These are phyloP conservation scores for Paraphaeosphaeria sporulosa DNA, from an alignment of 2,329 filamentous ascomycete genomes.

Conservation along the genomic window DNA sequence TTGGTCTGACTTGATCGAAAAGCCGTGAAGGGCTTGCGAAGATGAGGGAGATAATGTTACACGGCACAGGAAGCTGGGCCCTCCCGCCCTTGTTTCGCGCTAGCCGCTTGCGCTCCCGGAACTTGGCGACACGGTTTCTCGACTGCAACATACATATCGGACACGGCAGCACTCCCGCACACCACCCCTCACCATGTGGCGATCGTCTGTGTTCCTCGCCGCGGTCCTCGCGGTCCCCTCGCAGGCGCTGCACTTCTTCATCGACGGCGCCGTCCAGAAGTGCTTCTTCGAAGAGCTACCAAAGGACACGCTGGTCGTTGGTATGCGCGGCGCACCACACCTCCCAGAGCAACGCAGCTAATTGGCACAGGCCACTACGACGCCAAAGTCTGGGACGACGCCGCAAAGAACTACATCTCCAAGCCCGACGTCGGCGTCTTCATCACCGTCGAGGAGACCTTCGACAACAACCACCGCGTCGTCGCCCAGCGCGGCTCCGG, in stretches of 20 bases:
- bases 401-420: constrained; percentile 71
- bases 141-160: constrained; percentile 33
- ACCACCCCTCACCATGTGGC: constrained; percentile 41
- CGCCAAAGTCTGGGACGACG: constrained; percentile 82
- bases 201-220: constrained; percentile 67
- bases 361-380: constrained; percentile 73
- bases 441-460: constrained; percentile 95
- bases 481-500: constrained; percentile 82
- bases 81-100: constrained; percentile 25
- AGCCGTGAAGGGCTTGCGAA: too few species aligned
- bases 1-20: too few species aligned
- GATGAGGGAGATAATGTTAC: too few species aligned
- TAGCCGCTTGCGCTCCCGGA: constrained; percentile 29
- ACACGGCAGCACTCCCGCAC: constrained; percentile 31
- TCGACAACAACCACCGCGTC: constrained; percentile 97
- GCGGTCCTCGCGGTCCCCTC: constrained; percentile 68
- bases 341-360: not conserved
- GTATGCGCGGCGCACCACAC: constrained; percentile 53
- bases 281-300: constrained; percentile 99
- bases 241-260: constrained; percentile 93
- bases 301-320: constrained; percentile 95
- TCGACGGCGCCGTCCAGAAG: constrained; percentile 84
- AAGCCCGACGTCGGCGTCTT: constrained; percentile 81
- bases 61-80: too few species aligned
- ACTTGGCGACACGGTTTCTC: constrained; percentile 30